A percentile compares a stretch with the other conserved stretches of the same genome.
These are phyloP conservation scores for Lachnellula willkommii DNA, from an alignment of 2,329 filamentous ascomycete genomes.

Conservation along the genomic window DNA sequence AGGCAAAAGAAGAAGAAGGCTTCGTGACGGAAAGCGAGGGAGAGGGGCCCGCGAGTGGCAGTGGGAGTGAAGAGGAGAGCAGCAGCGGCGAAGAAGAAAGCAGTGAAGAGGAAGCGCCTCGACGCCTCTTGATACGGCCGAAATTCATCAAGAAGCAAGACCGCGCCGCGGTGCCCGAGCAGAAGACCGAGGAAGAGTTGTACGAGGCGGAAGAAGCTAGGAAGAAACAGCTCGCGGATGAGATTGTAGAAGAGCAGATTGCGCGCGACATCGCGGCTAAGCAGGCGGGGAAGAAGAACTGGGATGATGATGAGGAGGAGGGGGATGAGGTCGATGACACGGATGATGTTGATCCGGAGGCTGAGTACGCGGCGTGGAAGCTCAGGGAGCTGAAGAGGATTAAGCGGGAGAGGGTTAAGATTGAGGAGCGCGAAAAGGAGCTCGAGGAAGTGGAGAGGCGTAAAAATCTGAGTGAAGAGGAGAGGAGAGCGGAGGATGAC, in stretches of 20 bases:
- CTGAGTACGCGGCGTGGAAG: slow-evolving; percentile 89
- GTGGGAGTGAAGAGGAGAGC: slow-evolving; percentile 25
- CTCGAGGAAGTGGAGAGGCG: slow-evolving; percentile 84
- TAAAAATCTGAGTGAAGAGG: slow-evolving; percentile 78
- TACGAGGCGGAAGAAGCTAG: slow-evolving; percentile 54
- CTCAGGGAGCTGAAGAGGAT: slow-evolving; percentile 84
- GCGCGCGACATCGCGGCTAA: slow-evolving; percentile 72
- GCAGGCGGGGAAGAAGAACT: slow-evolving; percentile 72
- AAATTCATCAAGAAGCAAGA: slow-evolving; percentile 59
- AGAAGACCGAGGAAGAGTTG: slow-evolving; percentile 38
- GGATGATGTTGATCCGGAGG: slow-evolving; percentile 79
- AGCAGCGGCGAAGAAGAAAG: slow-evolving; percentile 32
- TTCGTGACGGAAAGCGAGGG: slow-evolving; percentile 56
- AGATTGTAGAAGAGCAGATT: slow-evolving; percentile 82
- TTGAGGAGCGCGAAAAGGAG: slow-evolving; percentile 79
- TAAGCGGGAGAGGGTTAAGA: slow-evolving; percentile 77
- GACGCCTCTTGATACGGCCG: slow-evolving; percentile 54
- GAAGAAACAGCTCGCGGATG: slow-evolving; percentile 67
- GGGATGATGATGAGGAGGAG: slow-evolving; percentile 68
- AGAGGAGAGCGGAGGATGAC: slow-evolving; percentile 79
- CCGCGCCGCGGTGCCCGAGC: slow-evolving; percentile 32
- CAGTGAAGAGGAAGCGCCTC: slow-evolving; percentile 53
- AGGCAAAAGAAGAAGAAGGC: slow-evolving; percentile 50
- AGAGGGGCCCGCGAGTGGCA: slow-evolving; percentile 28
- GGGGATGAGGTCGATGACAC: slow-evolving; percentile 80